Evolutionary conservation across 306 rosid species (phyloP), one percentile per base, ranked within the genome.

Genomic region (Cucumis melo): DNA sequence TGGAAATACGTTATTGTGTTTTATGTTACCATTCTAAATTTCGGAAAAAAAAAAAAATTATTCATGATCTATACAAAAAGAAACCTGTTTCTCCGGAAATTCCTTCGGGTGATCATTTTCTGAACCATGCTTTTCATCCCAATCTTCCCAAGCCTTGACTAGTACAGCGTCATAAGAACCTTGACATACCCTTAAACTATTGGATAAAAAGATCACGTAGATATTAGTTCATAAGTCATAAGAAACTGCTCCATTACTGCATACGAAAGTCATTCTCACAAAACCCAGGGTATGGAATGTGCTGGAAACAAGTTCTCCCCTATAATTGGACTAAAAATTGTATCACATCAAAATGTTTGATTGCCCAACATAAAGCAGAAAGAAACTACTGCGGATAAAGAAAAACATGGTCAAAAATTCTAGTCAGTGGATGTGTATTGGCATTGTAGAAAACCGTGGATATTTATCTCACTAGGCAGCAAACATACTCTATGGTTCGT

Each of bases 91-190:
- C 62, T 89, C 91, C 32, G 92, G 90, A 84, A 94, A 94, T 50
- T 80, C 90, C 77, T 81, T 80, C 13, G 97, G 99, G 84, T 94
- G 95, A 82, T 92, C 96, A 75, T 94, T 94, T 84, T 92, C 96
- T 20, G 96, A 94, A 73, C 78, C 84, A 81, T 87, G 80, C 20
- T 79, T 64, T 60, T 85, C 87, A 80, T 92, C 93, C 97, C 96
- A 92, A 71, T 79, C 84, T 81, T 92, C 96, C 99, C 99, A 92
- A 58, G 96, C 91, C 82, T 72, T 87, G 81, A 89, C 84, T 76
- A 94, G 84, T 32, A 85, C 77, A 50, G 78, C 48, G 36, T 92
- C 91, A 86, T 94, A 94, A 46, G 87, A 59, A 79, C 99, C 93
- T 86, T 89, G 92, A 72, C 99, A 94, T 53, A 94, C 96, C 78